Conservation (phyloP, 768 basidiomycete species). For the Naganishia vaughanmartiniae region DNA sequence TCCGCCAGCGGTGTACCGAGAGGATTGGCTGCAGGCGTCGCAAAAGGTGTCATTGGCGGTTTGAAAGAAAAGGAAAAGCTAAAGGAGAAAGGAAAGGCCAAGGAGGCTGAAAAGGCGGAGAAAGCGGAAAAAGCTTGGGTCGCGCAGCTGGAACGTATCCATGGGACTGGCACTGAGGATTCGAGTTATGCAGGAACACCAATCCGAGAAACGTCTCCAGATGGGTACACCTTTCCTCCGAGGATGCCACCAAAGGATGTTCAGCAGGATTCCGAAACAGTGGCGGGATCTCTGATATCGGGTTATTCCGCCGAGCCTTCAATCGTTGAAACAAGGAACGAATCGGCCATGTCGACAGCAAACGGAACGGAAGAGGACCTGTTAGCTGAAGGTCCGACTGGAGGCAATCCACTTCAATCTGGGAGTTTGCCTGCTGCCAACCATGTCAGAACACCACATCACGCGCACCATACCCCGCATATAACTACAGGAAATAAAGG, state of each 20-base stretch:
- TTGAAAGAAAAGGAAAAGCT: slow-evolving; percentile 38
- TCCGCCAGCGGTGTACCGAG: slow-evolving; percentile 48
- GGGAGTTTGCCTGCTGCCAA: background rate
- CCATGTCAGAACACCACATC: slow-evolving; percentile 20
- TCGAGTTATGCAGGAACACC: slow-evolving; percentile 1
- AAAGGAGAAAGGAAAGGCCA: slow-evolving; percentile 23
- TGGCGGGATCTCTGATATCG: slow-evolving; percentile 1
- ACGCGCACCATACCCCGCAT: slow-evolving; percentile 28
- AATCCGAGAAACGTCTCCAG: slow-evolving; percentile 10
- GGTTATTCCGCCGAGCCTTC: background rate
- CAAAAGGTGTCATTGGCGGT: slow-evolving; percentile 45
- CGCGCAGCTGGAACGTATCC: slow-evolving; percentile 27
- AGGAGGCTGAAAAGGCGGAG: slow-evolving; percentile 26
- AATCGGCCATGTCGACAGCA: background rate
- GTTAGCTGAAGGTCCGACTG: background rate
- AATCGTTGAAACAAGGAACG: slow-evolving; percentile 26
- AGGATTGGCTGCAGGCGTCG: slow-evolving; percentile 49
- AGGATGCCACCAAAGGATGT: background rate
- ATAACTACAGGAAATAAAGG: slow-evolving; percentile 25
- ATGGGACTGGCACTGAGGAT: slow-evolving; percentile 6
- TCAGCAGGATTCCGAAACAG: background rate
- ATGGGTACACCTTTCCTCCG: background rate
- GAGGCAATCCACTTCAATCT: background rate
- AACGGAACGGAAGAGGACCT: background rate
- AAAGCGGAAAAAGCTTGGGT: slow-evolving; percentile 36